Evolutionary conservation across 768 basidiomycete genomes (phyloP).

Genomic region (Cyclocybe cylindracea): DNA sequence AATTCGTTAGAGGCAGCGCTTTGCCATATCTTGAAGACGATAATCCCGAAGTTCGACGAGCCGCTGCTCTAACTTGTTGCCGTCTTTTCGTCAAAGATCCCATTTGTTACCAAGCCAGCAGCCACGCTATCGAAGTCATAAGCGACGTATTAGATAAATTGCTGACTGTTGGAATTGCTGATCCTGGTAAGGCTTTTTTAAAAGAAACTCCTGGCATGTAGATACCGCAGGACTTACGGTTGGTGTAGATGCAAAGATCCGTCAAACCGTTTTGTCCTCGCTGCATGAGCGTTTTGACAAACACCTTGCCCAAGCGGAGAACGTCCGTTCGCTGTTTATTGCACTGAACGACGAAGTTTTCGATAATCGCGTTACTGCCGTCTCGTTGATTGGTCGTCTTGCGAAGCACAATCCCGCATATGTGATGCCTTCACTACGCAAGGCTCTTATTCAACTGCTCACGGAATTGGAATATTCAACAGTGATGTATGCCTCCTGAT

Average conservation of each 20-base stretch:
- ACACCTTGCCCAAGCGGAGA: constrained; percentile 96
- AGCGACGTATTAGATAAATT: constrained; percentile 98
- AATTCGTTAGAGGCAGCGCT: constrained; percentile 91
- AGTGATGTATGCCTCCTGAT: constrained; percentile 47
- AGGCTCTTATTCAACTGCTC: constrained; percentile 92
- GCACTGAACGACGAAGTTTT: constrained; percentile 97
- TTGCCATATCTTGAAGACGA: constrained; percentile 95
- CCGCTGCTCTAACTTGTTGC: constrained; percentile 92
- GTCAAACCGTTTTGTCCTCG: constrained; percentile 82
- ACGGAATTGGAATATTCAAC: constrained; percentile 98
- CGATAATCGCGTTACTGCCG: constrained; percentile 90
- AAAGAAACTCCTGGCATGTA: constrained; percentile 1
- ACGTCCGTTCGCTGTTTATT: constrained; percentile 96
- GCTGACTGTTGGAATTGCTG: constrained; percentile 91
- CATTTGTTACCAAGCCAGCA: constrained; percentile 94
- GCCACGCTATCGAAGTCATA: constrained; percentile 94
- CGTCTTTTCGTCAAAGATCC: constrained; percentile 91
- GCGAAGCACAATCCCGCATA: constrained; percentile 97
- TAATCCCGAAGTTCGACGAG: constrained; percentile 80
- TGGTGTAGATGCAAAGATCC: constrained; percentile 71
- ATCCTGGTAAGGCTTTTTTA: constrained; percentile 68
- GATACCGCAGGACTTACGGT: neutral
- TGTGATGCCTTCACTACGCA: constrained; percentile 96
- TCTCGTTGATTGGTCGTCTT: constrained; percentile 87
- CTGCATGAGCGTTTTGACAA: constrained; percentile 95